Percentiles rank a stretch among this genome's conserved stretches.
phyloP scores from a whole-genome alignment of 257 asterid species.

The Rhazya stricta region DNA sequence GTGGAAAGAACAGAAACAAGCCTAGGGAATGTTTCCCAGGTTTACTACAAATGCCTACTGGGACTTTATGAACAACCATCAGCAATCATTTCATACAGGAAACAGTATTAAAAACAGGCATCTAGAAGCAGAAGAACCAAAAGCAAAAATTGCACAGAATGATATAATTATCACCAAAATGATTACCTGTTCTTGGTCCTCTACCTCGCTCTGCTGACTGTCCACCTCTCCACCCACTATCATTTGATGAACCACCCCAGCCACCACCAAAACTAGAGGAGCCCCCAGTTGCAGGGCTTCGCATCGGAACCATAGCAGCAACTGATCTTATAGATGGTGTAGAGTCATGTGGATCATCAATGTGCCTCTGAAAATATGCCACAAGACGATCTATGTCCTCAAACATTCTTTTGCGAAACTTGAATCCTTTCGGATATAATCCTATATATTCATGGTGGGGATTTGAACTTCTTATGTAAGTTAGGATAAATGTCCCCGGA shows the following conservation, averaged over 20 bases:
- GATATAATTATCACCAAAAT: background rate
- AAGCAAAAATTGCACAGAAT: background rate
- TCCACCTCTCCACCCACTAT: slow-evolving; percentile 70
- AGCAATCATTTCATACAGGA: background rate
- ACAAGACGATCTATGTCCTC: slow-evolving; percentile 85
- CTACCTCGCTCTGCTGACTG: slow-evolving; percentile 50
- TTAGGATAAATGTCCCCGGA: slow-evolving; percentile 93
- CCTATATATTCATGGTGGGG: slow-evolving; percentile 97
- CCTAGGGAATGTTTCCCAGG: too few relatives aligned
- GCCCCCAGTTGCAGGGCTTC: slow-evolving; percentile 79
- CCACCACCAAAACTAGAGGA: slow-evolving; percentile 67
- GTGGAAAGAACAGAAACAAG: background rate
- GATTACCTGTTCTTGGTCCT: slow-evolving; percentile 59
- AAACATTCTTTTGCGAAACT: slow-evolving; percentile 85
- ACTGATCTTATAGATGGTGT: slow-evolving; percentile 72
- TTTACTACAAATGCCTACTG: background rate
- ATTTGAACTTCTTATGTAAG: slow-evolving; percentile 81
- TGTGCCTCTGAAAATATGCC: slow-evolving; percentile 82
- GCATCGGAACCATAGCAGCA: slow-evolving; percentile 91
- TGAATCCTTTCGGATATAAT: slow-evolving; percentile 86
- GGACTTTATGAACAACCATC: background rate
- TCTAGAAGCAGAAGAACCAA: background rate
- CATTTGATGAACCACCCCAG: slow-evolving; percentile 68
- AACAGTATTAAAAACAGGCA: background rate
- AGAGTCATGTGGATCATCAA: slow-evolving; percentile 75